Conservation (phyloP, 164 flowering plant species). For the Annona squamosa region DNA sequence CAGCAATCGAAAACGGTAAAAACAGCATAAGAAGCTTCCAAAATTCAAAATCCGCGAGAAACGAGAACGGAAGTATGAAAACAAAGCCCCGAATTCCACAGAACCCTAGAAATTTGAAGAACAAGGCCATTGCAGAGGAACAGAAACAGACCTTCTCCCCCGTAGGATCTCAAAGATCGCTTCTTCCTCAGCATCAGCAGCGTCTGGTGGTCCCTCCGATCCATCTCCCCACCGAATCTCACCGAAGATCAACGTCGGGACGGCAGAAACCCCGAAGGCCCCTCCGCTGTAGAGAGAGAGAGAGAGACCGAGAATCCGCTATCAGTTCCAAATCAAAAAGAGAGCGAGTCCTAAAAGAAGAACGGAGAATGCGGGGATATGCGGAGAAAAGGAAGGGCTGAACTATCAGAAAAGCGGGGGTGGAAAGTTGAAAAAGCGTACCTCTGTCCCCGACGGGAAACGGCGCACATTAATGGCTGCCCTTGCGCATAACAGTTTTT, state of each 20-base stretch:
- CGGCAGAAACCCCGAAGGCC: neutral
- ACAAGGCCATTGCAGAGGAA: neutral
- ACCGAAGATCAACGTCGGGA: neutral
- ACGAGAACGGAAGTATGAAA: neutral
- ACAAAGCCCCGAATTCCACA: neutral
- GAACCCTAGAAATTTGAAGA: neutral
- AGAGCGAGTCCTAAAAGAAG: neutral
- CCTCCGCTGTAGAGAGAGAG: neutral
- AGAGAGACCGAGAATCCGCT: neutral
- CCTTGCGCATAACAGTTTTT: neutral
- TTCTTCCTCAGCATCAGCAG: neutral
- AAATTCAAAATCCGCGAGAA: neutral
- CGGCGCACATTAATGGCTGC: slow-evolving; percentile 2
- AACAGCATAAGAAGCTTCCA: neutral
- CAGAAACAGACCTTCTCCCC: neutral
- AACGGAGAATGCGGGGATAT: neutral
- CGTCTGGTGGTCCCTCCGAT: neutral
- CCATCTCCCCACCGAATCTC: neutral
- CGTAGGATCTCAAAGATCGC: neutral
- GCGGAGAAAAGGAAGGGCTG: neutral
- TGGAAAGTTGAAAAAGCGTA: neutral
- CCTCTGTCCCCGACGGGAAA: neutral
- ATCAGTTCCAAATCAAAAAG: neutral
- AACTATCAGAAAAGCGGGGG: neutral
- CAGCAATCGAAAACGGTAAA: neutral